Base-by-base conservation (phyloP, 768 basidiomycete species). In the Tubosaeta brunneosetosa region DNA sequence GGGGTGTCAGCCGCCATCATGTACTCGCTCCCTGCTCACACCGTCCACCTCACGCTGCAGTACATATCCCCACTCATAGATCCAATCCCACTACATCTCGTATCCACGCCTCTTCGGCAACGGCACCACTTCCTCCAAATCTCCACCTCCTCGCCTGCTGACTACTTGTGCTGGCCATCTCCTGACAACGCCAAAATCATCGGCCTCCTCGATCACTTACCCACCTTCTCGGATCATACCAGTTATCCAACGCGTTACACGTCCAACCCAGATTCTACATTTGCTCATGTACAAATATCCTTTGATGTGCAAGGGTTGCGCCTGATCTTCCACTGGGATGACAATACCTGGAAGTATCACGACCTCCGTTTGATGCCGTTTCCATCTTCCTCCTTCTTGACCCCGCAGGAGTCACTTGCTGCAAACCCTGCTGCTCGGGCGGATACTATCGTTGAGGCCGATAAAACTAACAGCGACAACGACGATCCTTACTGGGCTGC, bases 101-200 rank as follows among this genome's bases (percentile, higher is more conserved):
- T 89, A 52, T 87, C 86, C 1, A 66, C 66, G 5, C 71, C 80
- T 17, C 78, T 88, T 31, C 72, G 74, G 3, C 82, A 86, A 64
- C 75, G 87, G 34, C 86, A 88, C 63, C 78, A 71, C 54, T 84
- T 86, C 66, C 80, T 90, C 44, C 61, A 69, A 17, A 70, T 89
- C 51, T 65, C 75, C 26, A 74, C 79, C 9, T 71, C 79, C 25
- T 68, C 79, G 57, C 72, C 79, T 9, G 56, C 67, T 32, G 72
- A 78, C 3, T 90, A 90, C 64, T 74, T 90, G 42, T 78, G 78
- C 58, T 90, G 88, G 88, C 85, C 88, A 10, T 73, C 77, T 4
- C 59, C 67, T 33, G 59, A 58, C 61, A 64, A 55, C 54, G 49
- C 54, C 59, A 74, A 65, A 45, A 65, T 71, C 45, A 59, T 78